A percentile compares a stretch with the other conserved stretches of the same genome.
These are phyloP conservation scores for Lactarius quietus DNA, from an alignment of 768 basidiomycete genomes.

Conservation along the genomic window DNA sequence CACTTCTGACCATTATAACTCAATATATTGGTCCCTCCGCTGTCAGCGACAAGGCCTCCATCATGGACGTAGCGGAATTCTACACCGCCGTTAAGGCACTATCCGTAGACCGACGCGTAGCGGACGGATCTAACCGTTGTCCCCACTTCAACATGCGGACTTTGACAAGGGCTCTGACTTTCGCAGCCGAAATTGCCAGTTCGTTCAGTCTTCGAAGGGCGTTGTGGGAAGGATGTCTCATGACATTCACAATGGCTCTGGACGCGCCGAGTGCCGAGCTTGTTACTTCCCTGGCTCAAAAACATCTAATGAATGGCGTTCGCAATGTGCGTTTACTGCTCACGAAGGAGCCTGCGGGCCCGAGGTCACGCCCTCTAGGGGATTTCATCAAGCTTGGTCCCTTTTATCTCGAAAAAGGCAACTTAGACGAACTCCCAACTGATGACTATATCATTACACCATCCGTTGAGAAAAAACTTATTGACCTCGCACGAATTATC, in stretches of 20 bases:
- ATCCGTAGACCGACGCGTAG: constrained; percentile 69
- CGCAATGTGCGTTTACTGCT: constrained; percentile 77
- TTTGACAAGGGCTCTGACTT: constrained; percentile 83
- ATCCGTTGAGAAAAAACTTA: constrained; percentile 90
- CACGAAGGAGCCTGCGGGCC: constrained; percentile 59
- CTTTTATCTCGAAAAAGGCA: constrained; percentile 84
- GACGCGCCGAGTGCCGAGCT: constrained; percentile 64
- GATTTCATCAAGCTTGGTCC: constrained; percentile 83
- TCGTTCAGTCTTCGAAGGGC: constrained; percentile 79
- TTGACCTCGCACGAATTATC: constrained; percentile 90
- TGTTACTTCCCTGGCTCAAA: constrained; percentile 67
- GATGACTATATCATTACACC: constrained; percentile 94
- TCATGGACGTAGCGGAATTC: constrained; percentile 91
- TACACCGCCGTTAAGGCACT: constrained; percentile 78
- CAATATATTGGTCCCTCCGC: constrained; percentile 87
- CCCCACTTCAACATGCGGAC: constrained; percentile 99
- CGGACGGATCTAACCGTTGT: constrained; percentile 88
- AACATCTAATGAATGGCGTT: constrained; percentile 73
- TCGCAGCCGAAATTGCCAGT: constrained; percentile 77
- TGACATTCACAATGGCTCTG: constrained; percentile 97
- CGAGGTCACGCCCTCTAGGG: constrained; percentile 42
- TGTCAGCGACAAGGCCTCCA: constrained; percentile 78
- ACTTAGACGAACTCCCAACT: constrained; percentile 53
- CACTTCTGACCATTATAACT: constrained; percentile 77
- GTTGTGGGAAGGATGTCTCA: constrained; percentile 94